Base-by-base conservation (phyloP, 805 yeast species). In the Candida qinlingensis region DNA sequence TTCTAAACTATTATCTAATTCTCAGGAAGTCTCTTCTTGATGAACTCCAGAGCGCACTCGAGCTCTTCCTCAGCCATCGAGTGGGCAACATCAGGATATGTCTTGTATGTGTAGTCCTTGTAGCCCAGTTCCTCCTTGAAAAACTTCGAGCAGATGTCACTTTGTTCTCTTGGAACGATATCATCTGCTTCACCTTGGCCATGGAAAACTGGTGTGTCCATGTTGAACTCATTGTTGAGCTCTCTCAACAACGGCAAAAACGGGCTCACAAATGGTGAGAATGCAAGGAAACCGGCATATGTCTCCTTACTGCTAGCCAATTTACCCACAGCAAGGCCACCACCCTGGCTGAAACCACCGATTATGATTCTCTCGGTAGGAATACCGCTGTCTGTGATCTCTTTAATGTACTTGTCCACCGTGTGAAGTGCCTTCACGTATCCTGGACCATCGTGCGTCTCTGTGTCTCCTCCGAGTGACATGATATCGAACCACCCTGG, bases 291-390 rank as follows among this genome's bases (percentile, higher is more conserved):
- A 2, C 96, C 98, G 7, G 87, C 98, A 25, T 91, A 70, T 59
- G 85, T 85, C 48, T 69, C 62, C 19, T 81, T 81, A 33, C 74
- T 63, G 9, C 75, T 65, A 0, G 83, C 71, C 26, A 79, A 72
- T 12, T 84, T 61, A 3, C 87, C 88, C 50, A 87, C 69, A 1
- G 94, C 69, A 9, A 92, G 52, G 2, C 96, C 90, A 43, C 89
- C 95, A 47, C 99, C 99, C 68, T 94, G 99, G 5, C 95, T 85
- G 63, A 94, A 94, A 0, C 99, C 99, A 35, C 98, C 98, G 49
- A 94, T 71, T n/a, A 94, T 71, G 42, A 94, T 85, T 46, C 85
- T 78, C 13, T 79, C 80, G 0, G 85, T 71, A 4, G 78, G 73
- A 35, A 86, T 75, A 8, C 84, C 80, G 11, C 26, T 56, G 7